Percentiles rank a stretch among this genome's conserved stretches.
Conservation (phyloP, 73 alveolate species). For the Symbiodinium natans region DNA sequence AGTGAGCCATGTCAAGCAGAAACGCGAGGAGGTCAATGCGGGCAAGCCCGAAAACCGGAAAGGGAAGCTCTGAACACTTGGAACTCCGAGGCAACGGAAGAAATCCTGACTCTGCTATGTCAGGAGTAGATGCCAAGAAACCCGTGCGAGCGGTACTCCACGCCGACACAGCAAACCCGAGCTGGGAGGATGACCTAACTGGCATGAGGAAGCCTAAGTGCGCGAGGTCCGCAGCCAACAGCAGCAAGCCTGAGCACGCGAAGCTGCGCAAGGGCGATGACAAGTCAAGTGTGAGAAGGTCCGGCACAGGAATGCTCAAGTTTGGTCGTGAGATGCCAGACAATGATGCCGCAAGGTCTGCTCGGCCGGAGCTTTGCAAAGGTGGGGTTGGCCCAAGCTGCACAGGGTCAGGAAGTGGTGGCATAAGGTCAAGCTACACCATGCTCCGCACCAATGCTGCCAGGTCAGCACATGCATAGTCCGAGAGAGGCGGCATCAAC, state of each 20-base stretch:
- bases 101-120: background rate
- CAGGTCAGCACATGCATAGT: background rate
- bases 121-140: background rate
- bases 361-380: background rate
- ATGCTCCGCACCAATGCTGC: background rate
- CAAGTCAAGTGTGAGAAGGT: background rate
- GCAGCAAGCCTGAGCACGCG: background rate
- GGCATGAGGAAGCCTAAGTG: background rate
- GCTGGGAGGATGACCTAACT: background rate
- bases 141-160: background rate
- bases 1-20: background rate
- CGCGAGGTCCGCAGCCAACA: background rate
- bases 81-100: background rate
- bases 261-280: background rate
- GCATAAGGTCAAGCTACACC: background rate
- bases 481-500: background rate
- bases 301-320: background rate
- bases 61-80: background rate
- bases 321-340: background rate
- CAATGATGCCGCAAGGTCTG: background rate
- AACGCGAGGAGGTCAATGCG: background rate
- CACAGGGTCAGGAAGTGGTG: background rate
- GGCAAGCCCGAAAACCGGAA: slow-evolving; percentile 23
- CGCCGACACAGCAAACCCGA: background rate
- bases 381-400: background rate